These are phyloP conservation scores for Dryas drummondii DNA, from an alignment of 306 rosid species.

Conservation along the genomic window DNA sequence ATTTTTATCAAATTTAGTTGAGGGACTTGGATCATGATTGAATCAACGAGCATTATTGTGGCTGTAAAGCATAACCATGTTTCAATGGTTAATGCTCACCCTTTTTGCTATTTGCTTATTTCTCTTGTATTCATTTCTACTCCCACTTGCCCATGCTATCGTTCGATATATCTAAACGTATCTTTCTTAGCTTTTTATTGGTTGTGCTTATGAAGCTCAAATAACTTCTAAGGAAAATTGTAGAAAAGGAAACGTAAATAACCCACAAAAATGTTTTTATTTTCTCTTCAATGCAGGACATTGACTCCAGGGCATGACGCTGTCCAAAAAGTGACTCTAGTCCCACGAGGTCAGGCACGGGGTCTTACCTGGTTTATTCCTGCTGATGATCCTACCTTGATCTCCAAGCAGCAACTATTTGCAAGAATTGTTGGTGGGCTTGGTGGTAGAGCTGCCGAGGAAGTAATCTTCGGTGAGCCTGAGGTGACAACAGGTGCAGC, in stretches of 20 bases:
- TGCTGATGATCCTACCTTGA: conserved; percentile 85
- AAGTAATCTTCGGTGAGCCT: conserved; percentile 89
- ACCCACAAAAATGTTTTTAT: neutral
- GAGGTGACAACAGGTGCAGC: conserved; percentile 99
- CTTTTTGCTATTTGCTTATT: no score
- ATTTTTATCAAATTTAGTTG: neutral
- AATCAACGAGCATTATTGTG: neutral
- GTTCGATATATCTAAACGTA: neutral
- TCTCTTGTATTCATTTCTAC: neutral
- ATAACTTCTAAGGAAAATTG: neutral
- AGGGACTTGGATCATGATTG: neutral
- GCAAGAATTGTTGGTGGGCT: conserved; percentile 98
- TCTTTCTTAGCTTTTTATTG: neutral
- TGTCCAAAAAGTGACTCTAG: conserved; percentile 84
- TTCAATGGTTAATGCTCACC: neutral
- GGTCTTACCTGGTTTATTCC: conserved; percentile 99
- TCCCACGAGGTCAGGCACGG: conserved; percentile 98
- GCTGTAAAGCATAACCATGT: neutral
- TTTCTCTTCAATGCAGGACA: conserved; percentile 57
- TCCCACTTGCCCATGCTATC: neutral
- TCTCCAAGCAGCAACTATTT: conserved; percentile 95
- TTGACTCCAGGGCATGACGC: conserved; percentile 98
- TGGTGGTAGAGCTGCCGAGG: conserved; percentile 99
- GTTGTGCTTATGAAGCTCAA: neutral
- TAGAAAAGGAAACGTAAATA: neutral